Evolutionary conservation across 208 protist species (phyloP).

Genomic region (Trypanosoma grayi): DNA sequence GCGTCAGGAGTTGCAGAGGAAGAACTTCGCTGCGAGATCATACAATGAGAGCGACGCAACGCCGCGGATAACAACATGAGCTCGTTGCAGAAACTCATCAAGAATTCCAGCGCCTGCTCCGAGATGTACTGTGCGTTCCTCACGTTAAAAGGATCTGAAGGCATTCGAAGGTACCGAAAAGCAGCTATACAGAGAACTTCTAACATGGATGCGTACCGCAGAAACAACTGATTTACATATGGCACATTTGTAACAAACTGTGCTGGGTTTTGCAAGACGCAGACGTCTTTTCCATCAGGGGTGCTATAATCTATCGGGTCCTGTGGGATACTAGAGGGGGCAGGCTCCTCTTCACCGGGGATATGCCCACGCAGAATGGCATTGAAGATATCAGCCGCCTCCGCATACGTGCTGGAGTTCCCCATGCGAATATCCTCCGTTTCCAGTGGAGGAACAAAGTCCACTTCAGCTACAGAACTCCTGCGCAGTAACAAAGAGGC

Average conservation of each 20-base stretch:
- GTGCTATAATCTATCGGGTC: neutral
- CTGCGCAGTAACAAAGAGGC: neutral
- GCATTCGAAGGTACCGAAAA: slow-evolving; percentile 54
- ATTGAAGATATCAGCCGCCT: slow-evolving; percentile 40
- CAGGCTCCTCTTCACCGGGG: slow-evolving; percentile 16
- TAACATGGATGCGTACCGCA: slow-evolving; percentile 53
- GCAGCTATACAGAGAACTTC: slow-evolving; percentile 76
- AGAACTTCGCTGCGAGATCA: neutral
- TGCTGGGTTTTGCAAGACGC: slow-evolving; percentile 53
- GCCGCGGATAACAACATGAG: slow-evolving; percentile 51
- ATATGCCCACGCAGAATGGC: slow-evolving; percentile 43
- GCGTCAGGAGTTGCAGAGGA: neutral
- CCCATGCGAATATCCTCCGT: neutral
- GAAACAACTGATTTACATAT: slow-evolving; percentile 62
- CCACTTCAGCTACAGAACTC: neutral
- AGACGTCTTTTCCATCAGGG: slow-evolving; percentile 24
- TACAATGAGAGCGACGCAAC: slow-evolving; percentile 4
- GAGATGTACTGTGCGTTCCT: slow-evolving; percentile 48
- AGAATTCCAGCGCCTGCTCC: slow-evolving; percentile 47
- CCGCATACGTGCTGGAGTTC: slow-evolving; percentile 31
- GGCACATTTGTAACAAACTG: slow-evolving; percentile 65
- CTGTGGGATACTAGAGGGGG: neutral
- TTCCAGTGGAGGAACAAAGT: neutral
- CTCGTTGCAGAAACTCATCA: slow-evolving; percentile 62
- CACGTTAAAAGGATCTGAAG: slow-evolving; percentile 47